Conservation (phyloP, 257 asterid genomes). For the Scutellaria barbata region DNA sequence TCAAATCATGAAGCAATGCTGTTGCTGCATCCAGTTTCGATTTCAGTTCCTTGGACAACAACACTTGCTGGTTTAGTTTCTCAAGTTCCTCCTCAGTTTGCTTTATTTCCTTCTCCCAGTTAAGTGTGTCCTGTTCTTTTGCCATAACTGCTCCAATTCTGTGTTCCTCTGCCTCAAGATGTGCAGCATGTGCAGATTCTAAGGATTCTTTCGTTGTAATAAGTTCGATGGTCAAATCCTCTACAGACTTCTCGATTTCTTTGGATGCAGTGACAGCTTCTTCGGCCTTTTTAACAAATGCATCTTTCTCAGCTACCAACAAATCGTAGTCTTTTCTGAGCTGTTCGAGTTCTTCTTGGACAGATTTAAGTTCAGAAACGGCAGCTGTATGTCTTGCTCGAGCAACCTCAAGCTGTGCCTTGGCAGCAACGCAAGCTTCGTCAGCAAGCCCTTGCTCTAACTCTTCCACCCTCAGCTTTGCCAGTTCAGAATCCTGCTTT, state of each 20-base stretch:
- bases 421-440: conserved; percentile 86
- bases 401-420: conserved; percentile 97
- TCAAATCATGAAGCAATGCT: conserved; percentile 58
- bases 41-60: conserved; percentile 61
- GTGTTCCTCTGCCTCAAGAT: conserved; percentile 91
- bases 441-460: conserved; percentile 89
- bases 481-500: conserved; percentile 92
- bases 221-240: conserved; percentile 85
- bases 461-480: conserved; percentile 85
- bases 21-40: conserved; percentile 68
- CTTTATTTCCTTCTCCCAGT: conserved; percentile 80
- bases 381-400: conserved; percentile 82
- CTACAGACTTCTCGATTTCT: conserved; percentile 84
- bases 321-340: conserved; percentile 60
- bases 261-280: conserved; percentile 61
- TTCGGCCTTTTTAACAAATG: conserved; percentile 64
- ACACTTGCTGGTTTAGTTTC: conserved; percentile 54
- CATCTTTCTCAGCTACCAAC: conserved; percentile 66
- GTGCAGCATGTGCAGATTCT: conserved; percentile 89
- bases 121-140: conserved; percentile 71
- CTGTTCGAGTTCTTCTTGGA: conserved; percentile 60
- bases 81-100: conserved; percentile 73
- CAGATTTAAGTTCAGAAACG: conserved; percentile 64
- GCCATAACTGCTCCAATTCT: conserved; percentile 82
- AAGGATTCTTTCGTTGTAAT: conserved; percentile 74